Conservation (phyloP, 306 rosid species). For the Mucuna pruriens region DNA sequence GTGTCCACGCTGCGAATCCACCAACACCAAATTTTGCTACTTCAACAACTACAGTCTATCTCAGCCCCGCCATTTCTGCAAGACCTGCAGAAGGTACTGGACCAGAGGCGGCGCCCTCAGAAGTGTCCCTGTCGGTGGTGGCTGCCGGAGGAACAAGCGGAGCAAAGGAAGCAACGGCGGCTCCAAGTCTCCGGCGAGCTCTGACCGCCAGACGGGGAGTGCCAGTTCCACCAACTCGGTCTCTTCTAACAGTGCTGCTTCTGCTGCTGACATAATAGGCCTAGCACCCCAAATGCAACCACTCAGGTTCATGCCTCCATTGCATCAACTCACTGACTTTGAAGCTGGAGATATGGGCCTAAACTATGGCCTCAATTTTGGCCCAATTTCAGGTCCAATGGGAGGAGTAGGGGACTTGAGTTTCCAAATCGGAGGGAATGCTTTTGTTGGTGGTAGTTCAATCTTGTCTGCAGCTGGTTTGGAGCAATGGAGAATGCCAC, state of each 20-base stretch:
- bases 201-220: constrained; percentile 54
- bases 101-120: constrained; percentile 79
- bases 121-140: constrained; percentile 90
- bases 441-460: constrained; percentile 45
- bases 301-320: constrained; percentile 59
- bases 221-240: constrained; percentile 43
- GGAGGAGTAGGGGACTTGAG: constrained; percentile 57
- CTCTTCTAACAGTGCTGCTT: constrained; percentile 44
- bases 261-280: constrained; percentile 47
- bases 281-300: constrained; percentile 46
- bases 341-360: constrained; percentile 53
- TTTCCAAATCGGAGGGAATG: constrained; percentile 58
- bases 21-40: too few relatives aligned
- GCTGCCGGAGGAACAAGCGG: constrained; percentile 79
- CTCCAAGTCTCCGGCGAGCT: constrained; percentile 68
- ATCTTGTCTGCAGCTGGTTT: constrained; percentile 41
- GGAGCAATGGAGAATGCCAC: constrained; percentile 68
- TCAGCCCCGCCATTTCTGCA: constrained; percentile 61
- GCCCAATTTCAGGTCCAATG: constrained; percentile 49
- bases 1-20: constrained; percentile 52
- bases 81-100: constrained; percentile 94
- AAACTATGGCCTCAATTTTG: constrained; percentile 58
- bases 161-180: constrained; percentile 53
- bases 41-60: too few relatives aligned
- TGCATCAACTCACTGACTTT: constrained; percentile 47